These are phyloP conservation scores for Kurtzmaniella quercitrusa DNA, from an alignment of 1,139 yeast species.

Conservation along the genomic window DNA sequence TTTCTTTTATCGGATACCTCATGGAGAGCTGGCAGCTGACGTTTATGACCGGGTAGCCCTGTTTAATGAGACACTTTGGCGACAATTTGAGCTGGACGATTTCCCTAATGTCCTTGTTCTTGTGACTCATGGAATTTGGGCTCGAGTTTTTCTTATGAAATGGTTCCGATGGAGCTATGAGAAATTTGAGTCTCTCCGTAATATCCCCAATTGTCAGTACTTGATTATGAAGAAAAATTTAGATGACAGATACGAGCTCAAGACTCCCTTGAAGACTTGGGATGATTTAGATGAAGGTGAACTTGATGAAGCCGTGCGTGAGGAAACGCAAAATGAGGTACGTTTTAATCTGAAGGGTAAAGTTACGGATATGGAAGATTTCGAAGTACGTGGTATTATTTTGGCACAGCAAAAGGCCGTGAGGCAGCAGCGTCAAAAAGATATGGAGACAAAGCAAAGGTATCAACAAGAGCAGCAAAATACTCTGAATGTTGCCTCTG, in stretches of 20 bases:
- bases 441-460: constrained; percentile 27
- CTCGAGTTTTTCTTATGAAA: constrained; percentile 85
- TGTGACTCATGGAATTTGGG: constrained; percentile 94
- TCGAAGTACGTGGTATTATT: constrained; percentile 39
- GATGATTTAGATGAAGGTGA: constrained; percentile 46
- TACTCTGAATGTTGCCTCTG: constrained; percentile 17
- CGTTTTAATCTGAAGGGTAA: constrained; percentile 37
- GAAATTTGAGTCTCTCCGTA: constrained; percentile 75
- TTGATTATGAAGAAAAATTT: constrained; percentile 65
- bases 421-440: constrained; percentile 33
- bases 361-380: constrained; percentile 33
- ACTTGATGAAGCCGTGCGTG: constrained; percentile 35
- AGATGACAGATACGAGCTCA: constrained; percentile 43
- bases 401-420: constrained; percentile 46
- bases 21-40: constrained; percentile 95
- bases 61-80: constrained; percentile 78
- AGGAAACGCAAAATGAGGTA: constrained; percentile 42
- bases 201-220: constrained; percentile 81
- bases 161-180: constrained; percentile 94
- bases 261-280: constrained; percentile 60
- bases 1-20: constrained; percentile 85
- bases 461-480: background rate
- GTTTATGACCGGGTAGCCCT: constrained; percentile 88
- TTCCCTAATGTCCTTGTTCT: constrained; percentile 74
- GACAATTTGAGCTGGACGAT: constrained; percentile 66